Conservation (phyloP, 345 rosid species). For the Lagerstroemia speciosa region DNA sequence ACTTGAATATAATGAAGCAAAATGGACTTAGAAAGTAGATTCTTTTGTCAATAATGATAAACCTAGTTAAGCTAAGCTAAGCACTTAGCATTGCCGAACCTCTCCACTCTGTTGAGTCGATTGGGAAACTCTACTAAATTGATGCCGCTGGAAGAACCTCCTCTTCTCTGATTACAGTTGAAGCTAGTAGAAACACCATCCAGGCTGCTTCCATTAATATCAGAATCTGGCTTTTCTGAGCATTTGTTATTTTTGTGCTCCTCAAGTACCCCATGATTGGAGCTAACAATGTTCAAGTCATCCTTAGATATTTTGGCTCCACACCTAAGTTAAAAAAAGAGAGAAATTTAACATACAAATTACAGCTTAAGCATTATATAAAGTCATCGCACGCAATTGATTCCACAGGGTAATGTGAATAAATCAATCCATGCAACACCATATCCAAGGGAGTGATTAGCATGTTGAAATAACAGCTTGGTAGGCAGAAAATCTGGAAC, state of each 20-base stretch:
- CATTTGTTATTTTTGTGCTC: constrained; percentile 9
- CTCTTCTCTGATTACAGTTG: constrained; percentile 31
- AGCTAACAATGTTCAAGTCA: constrained; percentile 51
- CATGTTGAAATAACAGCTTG: neutral
- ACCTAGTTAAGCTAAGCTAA: neutral
- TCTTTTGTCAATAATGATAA: constrained; percentile 20
- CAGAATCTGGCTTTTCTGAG: constrained; percentile 31
- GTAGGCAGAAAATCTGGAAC: constrained; percentile 5
- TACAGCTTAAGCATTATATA: neutral
- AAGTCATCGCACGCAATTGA: constrained; percentile 1
- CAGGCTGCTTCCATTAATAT: constrained; percentile 28
- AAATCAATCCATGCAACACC: neutral
- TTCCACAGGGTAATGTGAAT: neutral
- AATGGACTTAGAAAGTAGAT: too few species aligned
- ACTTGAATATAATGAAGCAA: too few species aligned
- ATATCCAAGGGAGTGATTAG: neutral
- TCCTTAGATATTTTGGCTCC: constrained; percentile 58
- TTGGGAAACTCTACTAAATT: constrained; percentile 24
- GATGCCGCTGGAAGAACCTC: constrained; percentile 25
- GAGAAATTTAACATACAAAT: neutral
- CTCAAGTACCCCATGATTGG: constrained; percentile 22
- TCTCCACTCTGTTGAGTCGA: constrained; percentile 38
- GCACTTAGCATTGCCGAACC: constrained; percentile 31
- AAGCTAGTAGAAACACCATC: constrained; percentile 21
- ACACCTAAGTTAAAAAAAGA: constrained; percentile 23